These are phyloP conservation scores for Elaeis oleifera DNA, from an alignment of 202 grass and related monocot species.

Conservation along the genomic window DNA sequence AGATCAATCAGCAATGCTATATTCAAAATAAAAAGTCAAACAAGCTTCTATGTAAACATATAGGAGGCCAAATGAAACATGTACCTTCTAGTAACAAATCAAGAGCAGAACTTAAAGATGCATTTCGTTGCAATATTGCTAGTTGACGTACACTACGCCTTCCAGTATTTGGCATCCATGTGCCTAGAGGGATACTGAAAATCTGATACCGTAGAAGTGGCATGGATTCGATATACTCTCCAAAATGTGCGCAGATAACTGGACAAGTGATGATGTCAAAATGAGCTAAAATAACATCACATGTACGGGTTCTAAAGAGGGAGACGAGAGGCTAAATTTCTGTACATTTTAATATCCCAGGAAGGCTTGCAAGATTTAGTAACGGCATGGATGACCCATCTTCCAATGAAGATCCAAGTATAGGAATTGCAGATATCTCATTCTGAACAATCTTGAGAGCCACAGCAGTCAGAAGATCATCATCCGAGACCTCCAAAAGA, in stretches of 20 bases:
- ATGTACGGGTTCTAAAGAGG: constrained; percentile 19
- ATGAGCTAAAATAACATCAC: constrained; percentile 12
- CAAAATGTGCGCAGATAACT: constrained; percentile 57
- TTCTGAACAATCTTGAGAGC: constrained; percentile 52
- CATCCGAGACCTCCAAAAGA: constrained; percentile 60
- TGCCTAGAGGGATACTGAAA: constrained; percentile 47
- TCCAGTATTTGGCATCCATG: constrained; percentile 44
- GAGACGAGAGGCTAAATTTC: constrained; percentile 2
- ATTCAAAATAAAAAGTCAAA: too few relatives aligned
- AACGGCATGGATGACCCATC: constrained; percentile 51
- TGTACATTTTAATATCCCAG: constrained; percentile 69
- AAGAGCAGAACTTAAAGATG: constrained; percentile 45
- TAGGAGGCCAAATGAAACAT: constrained; percentile 7
- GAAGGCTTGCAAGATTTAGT: constrained; percentile 65
- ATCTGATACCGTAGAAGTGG: constrained; percentile 39
- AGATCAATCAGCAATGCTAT: too few relatives aligned
- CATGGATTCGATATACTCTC: constrained; percentile 36
- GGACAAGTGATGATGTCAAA: constrained; percentile 25
- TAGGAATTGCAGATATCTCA: constrained; percentile 71
- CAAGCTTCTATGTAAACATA: too few relatives aligned
- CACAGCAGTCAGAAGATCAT: constrained; percentile 57
- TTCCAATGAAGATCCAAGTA: constrained; percentile 30
- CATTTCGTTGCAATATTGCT: constrained; percentile 30
- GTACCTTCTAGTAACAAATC: constrained; percentile 56
- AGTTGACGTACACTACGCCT: constrained; percentile 39